Base-by-base conservation (phyloP, 768 basidiomycete genomes). In the Termitomyces sp. region DNA sequence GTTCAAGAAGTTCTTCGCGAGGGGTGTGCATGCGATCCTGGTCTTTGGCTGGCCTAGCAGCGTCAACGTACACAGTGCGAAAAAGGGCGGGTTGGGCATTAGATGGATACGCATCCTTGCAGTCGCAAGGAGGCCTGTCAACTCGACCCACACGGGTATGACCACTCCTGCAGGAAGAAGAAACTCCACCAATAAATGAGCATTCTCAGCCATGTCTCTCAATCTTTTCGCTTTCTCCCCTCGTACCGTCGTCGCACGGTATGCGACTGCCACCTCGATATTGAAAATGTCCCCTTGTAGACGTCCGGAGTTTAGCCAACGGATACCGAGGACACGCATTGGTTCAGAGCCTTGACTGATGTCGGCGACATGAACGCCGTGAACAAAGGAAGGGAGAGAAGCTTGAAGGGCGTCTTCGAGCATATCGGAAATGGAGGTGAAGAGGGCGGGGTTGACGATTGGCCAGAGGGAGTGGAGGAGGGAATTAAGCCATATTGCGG, bases 31-130 rank as follows among this genome's bases (percentile, higher is more conserved):
- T 19, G 81, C 82, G 30, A 87, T 72, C 21, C 79, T 79, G 41
- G 87, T 78, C 37, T 77, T 74, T 0, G 90, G 90, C 6, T 87
- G 79, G 17, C 88, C 88, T 60, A 90, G 80, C 15, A 92, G 71
- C 0, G 88, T 83, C 57, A 90, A 35, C 0, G 78, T 77, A 62
- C 77, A 74, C 5, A 70, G 32, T 5, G 71, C 71, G 8, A 76
- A 55, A 59, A 83, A 91, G 0, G 89, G 90, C 0, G 83, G 78
- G 57, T 86, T 81, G 0, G 87, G 81, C 43, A 86, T 88, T 61
- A 90, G 78, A 67, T 90, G 85, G n/a, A 89, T 71, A 14, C 88
- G 77, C 26, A 85, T 69, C 12, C 90, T 76, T 4, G 81, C 77
- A 2, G 83, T 82, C 3, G 82, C 81, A 19, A 82, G 72, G n/a